Percentiles rank a stretch among this genome's conserved stretches.
Conservation (phyloP, 169 alveolate genomes). For the Plasmodium gallinaceum region DNA sequence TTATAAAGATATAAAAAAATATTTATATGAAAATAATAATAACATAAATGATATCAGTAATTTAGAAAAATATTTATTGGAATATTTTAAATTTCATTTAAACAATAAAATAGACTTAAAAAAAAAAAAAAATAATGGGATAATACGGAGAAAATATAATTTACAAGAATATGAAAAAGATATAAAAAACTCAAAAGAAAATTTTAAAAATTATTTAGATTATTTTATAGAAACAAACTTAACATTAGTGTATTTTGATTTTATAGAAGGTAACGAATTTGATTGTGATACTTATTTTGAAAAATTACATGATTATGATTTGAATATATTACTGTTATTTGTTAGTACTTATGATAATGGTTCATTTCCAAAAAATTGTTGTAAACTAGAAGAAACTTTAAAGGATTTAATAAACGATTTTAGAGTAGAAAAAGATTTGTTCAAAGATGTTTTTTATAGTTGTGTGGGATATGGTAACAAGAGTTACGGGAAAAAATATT, state of each 20-base stretch:
- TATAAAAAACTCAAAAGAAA: background rate
- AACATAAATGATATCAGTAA: constrained; percentile 5
- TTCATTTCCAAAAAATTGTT: constrained; percentile 41
- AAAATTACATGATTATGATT: constrained; percentile 23
- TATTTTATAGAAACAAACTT: constrained; percentile 11
- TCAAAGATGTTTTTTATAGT: constrained; percentile 65
- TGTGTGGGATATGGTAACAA: constrained; percentile 71
- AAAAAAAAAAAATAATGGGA: background rate
- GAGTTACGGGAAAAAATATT: constrained; percentile 46
- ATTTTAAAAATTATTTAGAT: constrained; percentile 30
- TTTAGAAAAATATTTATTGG: background rate
- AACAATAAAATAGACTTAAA: background rate
- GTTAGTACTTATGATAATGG: constrained; percentile 72
- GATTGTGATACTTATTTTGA: constrained; percentile 39
- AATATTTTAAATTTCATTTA: constrained; percentile 4
- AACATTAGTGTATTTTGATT: constrained; percentile 13
- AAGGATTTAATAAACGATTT: constrained; percentile 33
- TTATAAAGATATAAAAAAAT: constrained; percentile 26
- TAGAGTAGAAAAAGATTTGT: constrained; percentile 34
- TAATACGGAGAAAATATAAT: background rate
- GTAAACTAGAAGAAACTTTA: constrained; percentile 36
- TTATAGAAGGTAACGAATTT: constrained; percentile 38
- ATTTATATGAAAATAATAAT: constrained; percentile 9
- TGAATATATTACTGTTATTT: constrained; percentile 48
- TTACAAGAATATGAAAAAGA: constrained; percentile 15